Conservation (phyloP, 345 rosid genomes). For the Anastatica hierochuntica region DNA sequence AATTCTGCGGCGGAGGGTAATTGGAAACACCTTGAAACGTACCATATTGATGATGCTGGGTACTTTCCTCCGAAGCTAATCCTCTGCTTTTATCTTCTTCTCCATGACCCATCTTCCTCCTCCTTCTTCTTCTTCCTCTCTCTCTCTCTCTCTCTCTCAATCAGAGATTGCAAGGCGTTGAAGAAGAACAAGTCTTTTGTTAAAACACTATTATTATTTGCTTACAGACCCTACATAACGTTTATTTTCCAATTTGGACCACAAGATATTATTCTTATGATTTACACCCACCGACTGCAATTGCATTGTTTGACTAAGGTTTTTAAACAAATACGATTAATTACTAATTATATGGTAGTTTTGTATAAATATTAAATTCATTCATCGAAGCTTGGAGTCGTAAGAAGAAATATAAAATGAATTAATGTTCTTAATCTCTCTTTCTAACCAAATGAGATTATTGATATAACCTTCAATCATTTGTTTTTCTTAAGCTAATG, state of each 20-base stretch:
- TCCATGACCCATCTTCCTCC: conserved; percentile 25
- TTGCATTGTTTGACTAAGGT: no score
- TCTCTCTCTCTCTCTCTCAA: conserved; percentile 1
- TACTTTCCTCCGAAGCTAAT: conserved; percentile 19
- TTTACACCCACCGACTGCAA: no score
- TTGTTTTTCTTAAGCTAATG: no score
- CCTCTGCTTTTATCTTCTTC: conserved; percentile 37
- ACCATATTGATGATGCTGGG: conserved; percentile 58
- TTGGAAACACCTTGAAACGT: conserved; percentile 95
- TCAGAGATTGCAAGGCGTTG: conserved; percentile 13
- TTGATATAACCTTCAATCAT: no score
- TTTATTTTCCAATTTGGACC: not conserved
- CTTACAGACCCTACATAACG: not conserved
- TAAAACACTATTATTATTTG: not conserved
- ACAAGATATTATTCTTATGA: not conserved
- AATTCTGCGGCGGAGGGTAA: conserved; percentile 56
- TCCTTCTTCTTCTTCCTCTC: not conserved
- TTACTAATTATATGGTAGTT: no score
- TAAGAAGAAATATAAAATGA: no score
- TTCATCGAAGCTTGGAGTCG: no score
- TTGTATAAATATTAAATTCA: no score
- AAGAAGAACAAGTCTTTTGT: not conserved
- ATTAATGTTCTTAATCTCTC: no score
- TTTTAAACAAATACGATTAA: no score
- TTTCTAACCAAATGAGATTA: not conserved